Evolutionary conservation across 441 rosid species (phyloP), one percentile per base, ranked within the genome.

Genomic region (Erodium texanum): DNA sequence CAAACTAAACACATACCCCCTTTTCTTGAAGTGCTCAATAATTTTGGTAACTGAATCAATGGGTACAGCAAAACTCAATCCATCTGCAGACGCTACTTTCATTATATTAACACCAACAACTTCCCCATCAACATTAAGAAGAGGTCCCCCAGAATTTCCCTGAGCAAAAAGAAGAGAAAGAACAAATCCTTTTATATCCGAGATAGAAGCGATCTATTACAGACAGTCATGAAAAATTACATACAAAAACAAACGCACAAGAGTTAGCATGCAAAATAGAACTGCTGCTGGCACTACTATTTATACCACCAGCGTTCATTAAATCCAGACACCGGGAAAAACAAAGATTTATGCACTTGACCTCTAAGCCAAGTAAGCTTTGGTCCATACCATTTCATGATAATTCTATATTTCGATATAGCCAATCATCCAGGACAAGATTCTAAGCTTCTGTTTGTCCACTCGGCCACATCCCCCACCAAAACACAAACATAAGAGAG

Each of bases 91-190:
- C 67, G 76, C 16, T 22, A 84, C 84, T 87, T 90, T 93, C 96
- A 90, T 84, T 59, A 82, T 88, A 72, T 93, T 93, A 41, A 93
- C 85, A 68, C 98, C 97, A 27, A 93, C 73, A 54, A 93, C 83
- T 81, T 93, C 92, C 74, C 98, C 98, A 76, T 90, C 97, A 74
- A 86, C 68, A 82, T 90, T 87, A 65, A 88, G 88, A 67, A 93
- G 89, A 10, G 98, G 98, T 5, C 98, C 97, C 65, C 96, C 97
- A 66, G 94, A 90, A 82, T 90, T 93, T 76, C 98, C 98, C 97
- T 92, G 24, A 56, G 48, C 32, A 59, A 67, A 24, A 70, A 24
- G 65, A 29, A 65, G 50, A 16, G 15, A 73, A 27, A 11, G 6
- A 67, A 71, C 16, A 70, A 18, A 22, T 36, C 29, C 7, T 66